Percentiles rank a stretch among this genome's conserved stretches.
These are phyloP conservation scores for Globisporangium apiculatum DNA, from an alignment of 352 stramenopile genomes.

Conservation along the genomic window DNA sequence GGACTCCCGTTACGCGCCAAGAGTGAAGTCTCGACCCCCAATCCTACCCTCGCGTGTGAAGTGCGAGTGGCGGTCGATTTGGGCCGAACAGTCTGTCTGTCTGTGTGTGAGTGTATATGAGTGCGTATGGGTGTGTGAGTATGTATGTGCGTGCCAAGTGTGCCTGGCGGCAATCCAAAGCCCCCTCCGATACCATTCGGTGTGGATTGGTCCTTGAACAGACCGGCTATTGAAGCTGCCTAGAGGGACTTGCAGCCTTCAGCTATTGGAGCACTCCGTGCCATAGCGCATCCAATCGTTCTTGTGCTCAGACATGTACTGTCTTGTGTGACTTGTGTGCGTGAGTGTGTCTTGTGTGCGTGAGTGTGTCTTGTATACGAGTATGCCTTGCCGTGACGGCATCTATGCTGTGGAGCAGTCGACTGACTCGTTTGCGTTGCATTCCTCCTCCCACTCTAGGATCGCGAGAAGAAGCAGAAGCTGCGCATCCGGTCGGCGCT, in stretches of 20 bases:
- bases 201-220: constrained; percentile 88
- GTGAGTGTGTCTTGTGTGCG: constrained; percentile 13
- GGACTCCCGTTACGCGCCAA: constrained; percentile 86
- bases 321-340: constrained; percentile 16
- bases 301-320: constrained; percentile 83
- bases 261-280: constrained; percentile 78
- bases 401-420: not conserved
- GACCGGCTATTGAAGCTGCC: constrained; percentile 89
- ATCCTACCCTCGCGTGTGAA: constrained; percentile 43
- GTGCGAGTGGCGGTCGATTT: constrained; percentile 71
- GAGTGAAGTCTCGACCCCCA: constrained; percentile 38
- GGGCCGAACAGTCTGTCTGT: constrained; percentile 34
- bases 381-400: not conserved
- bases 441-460: constrained; percentile 22
- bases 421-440: constrained; percentile 6
- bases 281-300: constrained; percentile 80
- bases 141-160: constrained; percentile 12
- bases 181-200: constrained; percentile 73
- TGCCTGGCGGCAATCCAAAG: constrained; percentile 78
- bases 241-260: constrained; percentile 84
- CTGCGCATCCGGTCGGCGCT: constrained; percentile 71
- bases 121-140: constrained; percentile 3
- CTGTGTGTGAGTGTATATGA: constrained; percentile 2
- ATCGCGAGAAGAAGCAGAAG: constrained; percentile 83
- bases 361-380: not conserved